Percentiles rank a stretch among this genome's conserved stretches.
Evolutionary conservation across 2,329 filamentous ascomycete species (phyloP).

Genomic region (Microdochium nivale): DNA sequence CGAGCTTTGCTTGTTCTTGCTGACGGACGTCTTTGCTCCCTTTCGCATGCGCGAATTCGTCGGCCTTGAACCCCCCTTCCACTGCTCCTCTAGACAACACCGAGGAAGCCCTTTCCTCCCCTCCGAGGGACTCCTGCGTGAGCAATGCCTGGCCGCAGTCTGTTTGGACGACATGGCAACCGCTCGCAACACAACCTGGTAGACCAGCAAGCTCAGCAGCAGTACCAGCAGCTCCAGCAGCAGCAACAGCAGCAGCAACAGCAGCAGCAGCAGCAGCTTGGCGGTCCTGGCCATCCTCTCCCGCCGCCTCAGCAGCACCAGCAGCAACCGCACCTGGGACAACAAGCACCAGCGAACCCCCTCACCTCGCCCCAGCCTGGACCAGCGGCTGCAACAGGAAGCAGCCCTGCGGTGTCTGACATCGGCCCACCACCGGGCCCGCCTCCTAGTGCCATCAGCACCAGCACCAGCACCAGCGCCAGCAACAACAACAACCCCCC

Average conservation of each 20-base stretch:
- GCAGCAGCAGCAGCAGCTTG: constrained; percentile 9
- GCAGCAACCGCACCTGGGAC: constrained; percentile 9
- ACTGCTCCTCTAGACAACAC: neutral
- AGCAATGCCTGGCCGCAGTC: neutral
- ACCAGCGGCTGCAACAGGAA: constrained; percentile 15
- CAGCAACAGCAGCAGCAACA: constrained; percentile 16
- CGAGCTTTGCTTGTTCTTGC: neutral
- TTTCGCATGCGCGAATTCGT: neutral
- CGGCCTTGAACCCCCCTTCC: neutral
- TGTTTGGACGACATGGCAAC: constrained; percentile 25
- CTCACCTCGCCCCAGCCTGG: neutral
- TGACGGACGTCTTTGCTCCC: neutral
- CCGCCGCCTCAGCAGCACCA: constrained; percentile 6
- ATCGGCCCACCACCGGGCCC: constrained; percentile 5
- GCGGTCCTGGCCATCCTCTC: constrained; percentile 4
- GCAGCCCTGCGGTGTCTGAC: constrained; percentile 2
- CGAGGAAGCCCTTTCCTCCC: neutral
- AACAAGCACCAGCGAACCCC: constrained; percentile 5
- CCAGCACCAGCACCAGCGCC: constrained; percentile 22
- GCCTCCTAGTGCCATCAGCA: constrained; percentile 21
- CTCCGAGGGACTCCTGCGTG: neutral
- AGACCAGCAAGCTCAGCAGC: constrained; percentile 25
- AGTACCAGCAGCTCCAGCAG: constrained; percentile 18
- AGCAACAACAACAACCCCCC: constrained; percentile 20
- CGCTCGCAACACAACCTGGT: constrained; percentile 47